These are phyloP conservation scores for Breviolum minutum DNA, from an alignment of 73 alveolate genomes.

Conservation along the genomic window DNA sequence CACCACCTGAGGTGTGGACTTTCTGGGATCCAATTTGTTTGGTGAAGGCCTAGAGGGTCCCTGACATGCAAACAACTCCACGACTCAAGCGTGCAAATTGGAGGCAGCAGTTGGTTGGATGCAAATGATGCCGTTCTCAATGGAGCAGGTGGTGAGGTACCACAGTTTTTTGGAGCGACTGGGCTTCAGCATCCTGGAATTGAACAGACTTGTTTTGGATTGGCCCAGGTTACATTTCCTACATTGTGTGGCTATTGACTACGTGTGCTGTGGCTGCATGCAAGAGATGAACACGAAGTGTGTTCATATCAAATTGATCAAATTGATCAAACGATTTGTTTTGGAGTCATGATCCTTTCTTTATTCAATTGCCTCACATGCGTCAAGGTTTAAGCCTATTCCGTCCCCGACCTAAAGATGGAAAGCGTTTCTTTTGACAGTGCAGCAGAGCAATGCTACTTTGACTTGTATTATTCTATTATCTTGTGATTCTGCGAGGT, in stretches of 20 bases:
- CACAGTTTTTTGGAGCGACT: neutral
- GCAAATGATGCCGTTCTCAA: constrained; percentile 1
- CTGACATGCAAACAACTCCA: neutral
- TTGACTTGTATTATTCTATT: too few relatives aligned
- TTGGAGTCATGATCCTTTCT: neutral
- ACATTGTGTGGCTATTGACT: constrained; percentile 14
- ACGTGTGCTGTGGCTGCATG: neutral
- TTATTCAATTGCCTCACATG: neutral
- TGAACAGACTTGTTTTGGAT: neutral
- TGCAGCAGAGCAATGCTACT: neutral
- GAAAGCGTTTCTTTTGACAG: neutral
- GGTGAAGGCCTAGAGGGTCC: constrained; percentile 6
- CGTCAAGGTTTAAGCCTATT: neutral
- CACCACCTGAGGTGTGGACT: constrained; percentile 1
- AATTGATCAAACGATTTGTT: neutral
- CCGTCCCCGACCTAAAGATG: neutral
- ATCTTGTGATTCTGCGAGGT: neutral
- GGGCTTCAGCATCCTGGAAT: neutral
- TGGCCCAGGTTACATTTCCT: constrained; percentile 3
- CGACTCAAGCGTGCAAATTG: neutral
- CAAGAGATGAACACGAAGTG: too few relatives aligned
- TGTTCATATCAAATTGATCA: neutral
- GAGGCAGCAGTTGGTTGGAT: constrained; percentile 39
- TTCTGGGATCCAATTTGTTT: neutral
- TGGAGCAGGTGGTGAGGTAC: constrained; percentile 7